These are phyloP conservation scores for Moesziomyces sp. DNA, from an alignment of 1,284 basidiomycete genomes.

Conservation along the genomic window DNA sequence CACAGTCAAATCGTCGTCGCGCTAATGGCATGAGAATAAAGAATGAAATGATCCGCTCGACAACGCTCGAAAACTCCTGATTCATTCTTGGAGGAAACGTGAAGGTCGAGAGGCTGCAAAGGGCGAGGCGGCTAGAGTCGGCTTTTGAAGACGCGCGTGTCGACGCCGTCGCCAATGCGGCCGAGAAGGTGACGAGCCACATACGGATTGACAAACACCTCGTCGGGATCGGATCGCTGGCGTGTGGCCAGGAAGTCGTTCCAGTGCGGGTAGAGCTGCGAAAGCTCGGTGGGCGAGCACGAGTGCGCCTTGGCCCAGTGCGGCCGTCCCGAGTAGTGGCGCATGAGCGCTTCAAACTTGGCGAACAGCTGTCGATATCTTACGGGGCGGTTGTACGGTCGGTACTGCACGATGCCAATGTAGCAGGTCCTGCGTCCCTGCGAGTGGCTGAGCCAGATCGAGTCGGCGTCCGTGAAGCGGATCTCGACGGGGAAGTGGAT, in stretches of 20 bases:
- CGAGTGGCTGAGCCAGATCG: conserved; percentile 92
- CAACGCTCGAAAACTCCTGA: too few relatives aligned
- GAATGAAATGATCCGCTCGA: too few relatives aligned
- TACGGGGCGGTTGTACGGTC: conserved; percentile 89
- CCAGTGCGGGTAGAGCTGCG: conserved; percentile 82
- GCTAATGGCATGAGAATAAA: too few relatives aligned
- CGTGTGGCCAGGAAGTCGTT: conserved; percentile 81
- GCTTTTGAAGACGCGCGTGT: conserved; percentile 52
- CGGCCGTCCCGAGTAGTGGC: conserved; percentile 81
- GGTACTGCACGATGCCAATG: conserved; percentile 96
- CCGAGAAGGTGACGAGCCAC: conserved; percentile 72
- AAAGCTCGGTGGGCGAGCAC: conserved; percentile 77
- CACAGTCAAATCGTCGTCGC: too few relatives aligned
- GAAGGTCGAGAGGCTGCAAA: too few relatives aligned
- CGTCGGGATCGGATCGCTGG: conserved; percentile 80
- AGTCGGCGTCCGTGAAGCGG: conserved; percentile 86
- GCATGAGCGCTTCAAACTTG: conserved; percentile 81
- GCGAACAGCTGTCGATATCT: conserved; percentile 85
- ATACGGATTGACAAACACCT: conserved; percentile 76
- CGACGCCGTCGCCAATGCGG: conserved; percentile 57
- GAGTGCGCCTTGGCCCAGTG: conserved; percentile 97
- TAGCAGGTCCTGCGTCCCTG: conserved; percentile 84
- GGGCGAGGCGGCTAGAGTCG: conserved; percentile 8
- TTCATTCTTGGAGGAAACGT: too few relatives aligned
- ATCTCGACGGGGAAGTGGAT: conserved; percentile 95